These are phyloP conservation scores for Amorphotheca resinae DNA, from an alignment of 495 filamentous ascomycete genomes.

Conservation along the genomic window DNA sequence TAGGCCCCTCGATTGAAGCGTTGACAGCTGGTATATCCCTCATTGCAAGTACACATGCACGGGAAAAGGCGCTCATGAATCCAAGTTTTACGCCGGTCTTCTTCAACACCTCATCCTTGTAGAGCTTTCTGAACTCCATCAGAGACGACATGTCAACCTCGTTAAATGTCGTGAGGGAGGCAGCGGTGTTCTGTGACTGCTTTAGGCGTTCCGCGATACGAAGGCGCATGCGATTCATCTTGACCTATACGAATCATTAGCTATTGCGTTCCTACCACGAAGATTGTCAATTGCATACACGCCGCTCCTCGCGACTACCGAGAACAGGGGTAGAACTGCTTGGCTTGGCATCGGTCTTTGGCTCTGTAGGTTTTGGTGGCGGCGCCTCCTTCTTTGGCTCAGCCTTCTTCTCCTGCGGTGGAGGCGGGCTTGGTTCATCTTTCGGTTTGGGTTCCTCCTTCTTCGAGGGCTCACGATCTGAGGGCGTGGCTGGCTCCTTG, in stretches of 20 bases:
- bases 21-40: constrained; percentile 91
- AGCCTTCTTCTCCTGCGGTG: constrained; percentile 19
- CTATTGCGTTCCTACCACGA: neutral
- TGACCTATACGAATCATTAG: constrained; percentile 49
- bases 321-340: constrained; percentile 29
- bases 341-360: constrained; percentile 28
- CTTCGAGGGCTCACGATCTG: constrained; percentile 42
- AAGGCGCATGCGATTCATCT: constrained; percentile 99
- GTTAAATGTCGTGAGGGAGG: constrained; percentile 96
- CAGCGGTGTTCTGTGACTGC: constrained; percentile 97
- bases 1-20: constrained; percentile 85
- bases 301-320: constrained; percentile 77
- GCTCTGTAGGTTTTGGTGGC: constrained; percentile 33
- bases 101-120: constrained; percentile 93
- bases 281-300: constrained; percentile 37
- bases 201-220: constrained; percentile 95
- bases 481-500: constrained; percentile 47
- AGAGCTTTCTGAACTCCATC: constrained; percentile 92
- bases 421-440: constrained; percentile 11
- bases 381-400: constrained; percentile 30
- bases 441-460: constrained; percentile 25
- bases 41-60: constrained; percentile 86
- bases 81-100: constrained; percentile 95
- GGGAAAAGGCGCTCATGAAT: constrained; percentile 96
- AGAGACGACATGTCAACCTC: constrained; percentile 98